Base-by-base conservation (phyloP, 352 stramenopile species). In the Globisporangium okanoganense region DNA sequence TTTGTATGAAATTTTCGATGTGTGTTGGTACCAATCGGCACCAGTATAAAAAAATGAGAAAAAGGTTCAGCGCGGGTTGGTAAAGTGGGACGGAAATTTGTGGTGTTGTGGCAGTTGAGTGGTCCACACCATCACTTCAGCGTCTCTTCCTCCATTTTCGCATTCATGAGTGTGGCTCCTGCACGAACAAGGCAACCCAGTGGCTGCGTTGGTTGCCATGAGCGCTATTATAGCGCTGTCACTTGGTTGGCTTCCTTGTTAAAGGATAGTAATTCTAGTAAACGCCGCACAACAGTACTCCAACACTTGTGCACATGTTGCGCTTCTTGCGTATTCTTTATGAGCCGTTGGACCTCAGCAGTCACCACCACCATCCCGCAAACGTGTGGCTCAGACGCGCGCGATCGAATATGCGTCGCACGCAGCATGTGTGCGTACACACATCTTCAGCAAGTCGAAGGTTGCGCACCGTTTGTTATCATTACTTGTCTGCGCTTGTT, bases 61-160 rank as follows among this genome's bases (percentile, higher is more conserved):
- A 5, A 55, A 27, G 9, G 49, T 55, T 55, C 49, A 55, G 49
- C 49, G 9, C n/a, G 49, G 29, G 29, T 3, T 41, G 49, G 49
- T 29, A 5, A 12, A 25, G 2, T 25, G 13, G 29, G 47, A 52
- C 47, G 29, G 14, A 27, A 52, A 8, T 36, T 54, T 54, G 47
- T 54, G 47, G 47, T 50, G 47, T 8, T 8, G 43, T n/a, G 10
- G 20, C 22, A 50, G 10, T 31, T 16, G 20, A 29, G 44, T 50
- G 44, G 44, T 3, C 20, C 22, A 50, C 43, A 49, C 18, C 8
- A 33, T 3, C 12, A 12, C 45, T 12, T 51, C 22, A 8, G n/a
- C 24, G 44, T 29, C 20, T 13, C 22, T 31, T 50, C 24, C 18
- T 25, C 31, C 9, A 12, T 20, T 45, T 45, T 45, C 7, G 3